Evolutionary conservation across 768 basidiomycete species (phyloP).

Genomic region (Tephrocybe sp.): DNA sequence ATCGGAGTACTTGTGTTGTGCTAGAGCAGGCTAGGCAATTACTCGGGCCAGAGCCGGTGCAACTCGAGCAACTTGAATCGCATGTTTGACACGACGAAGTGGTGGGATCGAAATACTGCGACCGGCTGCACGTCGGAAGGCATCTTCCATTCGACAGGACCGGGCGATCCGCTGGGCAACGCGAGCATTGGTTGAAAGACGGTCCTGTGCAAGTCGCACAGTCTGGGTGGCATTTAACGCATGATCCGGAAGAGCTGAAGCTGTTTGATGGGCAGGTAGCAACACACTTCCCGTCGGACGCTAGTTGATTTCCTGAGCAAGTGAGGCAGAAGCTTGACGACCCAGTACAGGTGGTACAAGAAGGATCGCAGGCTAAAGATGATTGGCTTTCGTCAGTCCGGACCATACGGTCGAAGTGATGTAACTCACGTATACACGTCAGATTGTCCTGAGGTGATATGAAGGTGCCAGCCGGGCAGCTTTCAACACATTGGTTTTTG

Average conservation of each 20-base stretch:
- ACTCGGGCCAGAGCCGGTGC: slow-evolving; percentile 64
- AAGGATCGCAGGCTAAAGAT: slow-evolving; percentile 59
- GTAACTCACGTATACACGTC: slow-evolving; percentile 58
- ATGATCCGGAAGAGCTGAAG: slow-evolving; percentile 64
- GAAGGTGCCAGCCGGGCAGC: slow-evolving; percentile 75
- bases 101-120: slow-evolving; percentile 70
- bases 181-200: slow-evolving; percentile 76
- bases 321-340: slow-evolving; percentile 71
- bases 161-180: slow-evolving; percentile 65
- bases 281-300: slow-evolving; percentile 73
- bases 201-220: slow-evolving; percentile 82
- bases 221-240: slow-evolving; percentile 81
- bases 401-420: neutral
- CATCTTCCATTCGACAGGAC: slow-evolving; percentile 78
- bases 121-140: slow-evolving; percentile 71
- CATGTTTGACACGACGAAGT: slow-evolving; percentile 68
- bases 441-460: slow-evolving; percentile 69
- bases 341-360: slow-evolving; percentile 72
- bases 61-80: slow-evolving; percentile 77
- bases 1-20: slow-evolving; percentile 57
- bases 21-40: slow-evolving; percentile 76
- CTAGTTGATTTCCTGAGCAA: slow-evolving; percentile 66
- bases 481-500: slow-evolving; percentile 64
- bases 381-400: slow-evolving; percentile 1
- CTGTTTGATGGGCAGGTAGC: slow-evolving; percentile 72